A percentile compares a stretch with the other conserved stretches of the same genome.
Evolutionary conservation across 768 basidiomycete species (phyloP).

Genomic region (Cystofilobasidium ferigula): DNA sequence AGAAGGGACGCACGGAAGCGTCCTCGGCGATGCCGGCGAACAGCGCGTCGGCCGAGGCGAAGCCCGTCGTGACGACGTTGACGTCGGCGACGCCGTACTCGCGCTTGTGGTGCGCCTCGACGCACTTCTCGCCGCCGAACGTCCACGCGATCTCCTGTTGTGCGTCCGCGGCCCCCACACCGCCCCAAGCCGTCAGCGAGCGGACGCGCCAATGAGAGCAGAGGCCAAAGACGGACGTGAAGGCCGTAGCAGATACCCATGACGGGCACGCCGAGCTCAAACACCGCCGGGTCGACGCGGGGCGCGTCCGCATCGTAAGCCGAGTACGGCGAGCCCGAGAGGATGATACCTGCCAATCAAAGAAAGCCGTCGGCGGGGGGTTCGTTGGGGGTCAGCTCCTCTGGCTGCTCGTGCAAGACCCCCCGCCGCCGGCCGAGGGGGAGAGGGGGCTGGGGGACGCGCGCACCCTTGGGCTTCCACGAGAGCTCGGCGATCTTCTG

Average conservation of each 20-base stretch:
- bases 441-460: conserved; percentile 22
- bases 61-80: conserved; percentile 54
- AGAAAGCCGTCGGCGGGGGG: conserved; percentile 1
- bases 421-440: no score
- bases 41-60: conserved; percentile 53
- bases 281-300: conserved; percentile 84
- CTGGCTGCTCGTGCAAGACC: no score
- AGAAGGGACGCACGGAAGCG: conserved; percentile 63
- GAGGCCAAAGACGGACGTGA: conserved; percentile 61
- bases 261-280: conserved; percentile 69
- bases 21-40: conserved; percentile 78
- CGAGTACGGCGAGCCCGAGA: conserved; percentile 96
- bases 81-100: conserved; percentile 91
- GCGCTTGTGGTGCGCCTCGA: conserved; percentile 75
- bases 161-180: no score
- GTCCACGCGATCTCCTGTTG: conserved; percentile 83
- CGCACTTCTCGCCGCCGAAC: conserved; percentile 55
- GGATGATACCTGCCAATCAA: conserved; percentile 61
- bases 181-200: background rate
- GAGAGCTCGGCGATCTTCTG: conserved; percentile 71
- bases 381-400: background rate
- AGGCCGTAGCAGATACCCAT: conserved; percentile 96
- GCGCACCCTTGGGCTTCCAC: conserved; percentile 85
- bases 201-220: background rate
- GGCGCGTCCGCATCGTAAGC: conserved; percentile 89